Base-by-base conservation (phyloP, 139 green algal species). In the Chlorella sp. region DNA sequence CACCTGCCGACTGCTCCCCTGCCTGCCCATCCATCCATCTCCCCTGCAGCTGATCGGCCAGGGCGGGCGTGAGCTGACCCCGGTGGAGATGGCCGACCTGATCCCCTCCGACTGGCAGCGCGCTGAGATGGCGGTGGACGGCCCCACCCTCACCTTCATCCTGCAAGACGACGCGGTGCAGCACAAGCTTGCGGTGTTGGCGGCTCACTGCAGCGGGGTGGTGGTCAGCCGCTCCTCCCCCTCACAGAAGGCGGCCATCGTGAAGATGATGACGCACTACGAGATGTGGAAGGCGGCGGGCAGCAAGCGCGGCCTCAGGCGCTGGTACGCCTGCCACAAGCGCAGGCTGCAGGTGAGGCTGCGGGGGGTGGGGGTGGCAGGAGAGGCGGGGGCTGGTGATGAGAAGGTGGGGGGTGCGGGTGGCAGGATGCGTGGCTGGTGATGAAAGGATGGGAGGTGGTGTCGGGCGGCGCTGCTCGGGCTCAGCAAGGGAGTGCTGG, bases 41-140 rank as follows among this genome's bases (percentile, higher is more conserved):
- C 64, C 30, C 2, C 22, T 81, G 84, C 68, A 88, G 83, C 61
- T 87, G 61, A 26, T 14, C 21, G 9, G 14, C 5, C 42, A 12
- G 22, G 64, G 2, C 21, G 64, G 64, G 64, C 64, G 64, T 2
- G 64, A 81, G 66, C 21, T 9, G 24, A 9, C 57, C 3, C 83
- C 83, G 12, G 84, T 88, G 64, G 84, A 64, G 19, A 2, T 40
- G 30, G 84, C 77, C 11, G 73, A 32, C 5, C 16, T 80, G 78
- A 88, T 93, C 57, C 88, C 91, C 66, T 39, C 57, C n/a, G 75
- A 82, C 0, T 91, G 88, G 85, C 71, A 93, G 39, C 28, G 71
- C 28, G 91, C 81, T 19, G 95, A 97, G 89, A 87, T 98, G 66
- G 93, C 98, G 60, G 96, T 99, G 66, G 97, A 99, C 81, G 97